Percentiles rank a stretch among this genome's conserved stretches.
Evolutionary conservation across 1,284 basidiomycete species (phyloP).

Genomic region (Papiliotrema flavescens): DNA sequence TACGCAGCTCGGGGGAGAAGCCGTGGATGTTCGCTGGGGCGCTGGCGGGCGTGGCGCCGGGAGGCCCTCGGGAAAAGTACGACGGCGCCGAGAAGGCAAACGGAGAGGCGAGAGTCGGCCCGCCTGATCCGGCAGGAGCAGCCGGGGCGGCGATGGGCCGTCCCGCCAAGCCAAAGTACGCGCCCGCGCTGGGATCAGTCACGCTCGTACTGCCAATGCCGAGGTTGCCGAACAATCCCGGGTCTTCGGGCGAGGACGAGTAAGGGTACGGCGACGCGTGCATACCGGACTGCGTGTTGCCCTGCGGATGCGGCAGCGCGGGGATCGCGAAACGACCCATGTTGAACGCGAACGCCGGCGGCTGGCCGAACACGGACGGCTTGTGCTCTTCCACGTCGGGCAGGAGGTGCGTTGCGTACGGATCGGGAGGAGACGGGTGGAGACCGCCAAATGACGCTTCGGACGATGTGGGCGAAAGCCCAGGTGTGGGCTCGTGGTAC

Average conservation of each 20-base stretch:
- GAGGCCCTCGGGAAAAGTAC: no score
- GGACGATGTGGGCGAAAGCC: conserved; percentile 24
- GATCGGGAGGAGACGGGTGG: conserved; percentile 24
- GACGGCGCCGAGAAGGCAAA: no score
- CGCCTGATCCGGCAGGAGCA: not conserved
- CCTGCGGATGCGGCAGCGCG: no score
- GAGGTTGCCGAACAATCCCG: not conserved
- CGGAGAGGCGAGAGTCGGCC: not conserved
- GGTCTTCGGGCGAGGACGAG: not conserved
- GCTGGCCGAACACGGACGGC: conserved; percentile 4
- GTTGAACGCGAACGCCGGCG: no score
- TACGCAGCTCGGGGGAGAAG: conserved; percentile 11
- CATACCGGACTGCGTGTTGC: no score
- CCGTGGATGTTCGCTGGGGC: conserved; percentile 15
- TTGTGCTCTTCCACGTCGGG: conserved; percentile 16
- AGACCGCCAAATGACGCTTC: no score
- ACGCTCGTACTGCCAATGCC: not conserved
- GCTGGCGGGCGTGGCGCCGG: not conserved
- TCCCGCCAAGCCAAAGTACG: no score
- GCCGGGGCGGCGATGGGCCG: no score
- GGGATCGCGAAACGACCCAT: no score
- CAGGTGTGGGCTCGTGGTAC: not conserved
- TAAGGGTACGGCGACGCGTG: no score
- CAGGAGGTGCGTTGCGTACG: conserved; percentile 20
- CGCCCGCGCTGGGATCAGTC: no score